A percentile compares a stretch with the other conserved stretches of the same genome.
phyloP scores from a whole-genome alignment of 345 rosid species.

The Trapa bicornis region DNA sequence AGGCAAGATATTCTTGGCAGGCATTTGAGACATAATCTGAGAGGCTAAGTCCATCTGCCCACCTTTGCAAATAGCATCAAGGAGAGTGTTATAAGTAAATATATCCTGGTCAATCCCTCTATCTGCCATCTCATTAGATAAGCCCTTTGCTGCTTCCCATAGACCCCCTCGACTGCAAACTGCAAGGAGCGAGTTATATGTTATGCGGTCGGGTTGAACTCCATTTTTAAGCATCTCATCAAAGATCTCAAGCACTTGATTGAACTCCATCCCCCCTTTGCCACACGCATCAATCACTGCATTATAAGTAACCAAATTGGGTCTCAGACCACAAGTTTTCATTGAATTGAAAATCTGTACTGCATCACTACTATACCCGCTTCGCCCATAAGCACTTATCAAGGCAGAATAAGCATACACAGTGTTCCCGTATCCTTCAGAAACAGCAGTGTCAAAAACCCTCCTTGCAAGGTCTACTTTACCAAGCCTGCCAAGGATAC shows the following conservation, averaged over 20 bases:
- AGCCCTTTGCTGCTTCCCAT: slow-evolving; percentile 70
- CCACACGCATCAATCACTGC: slow-evolving; percentile 91
- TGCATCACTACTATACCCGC: slow-evolving; percentile 58
- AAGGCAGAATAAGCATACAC: slow-evolving; percentile 84
- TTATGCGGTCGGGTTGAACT: slow-evolving; percentile 79
- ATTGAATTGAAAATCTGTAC: slow-evolving; percentile 52
- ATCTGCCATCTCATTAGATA: slow-evolving; percentile 66
- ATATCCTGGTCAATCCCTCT: slow-evolving; percentile 70
- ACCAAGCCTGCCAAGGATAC: slow-evolving; percentile 73
- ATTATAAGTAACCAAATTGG: slow-evolving; percentile 83
- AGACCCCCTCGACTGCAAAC: slow-evolving; percentile 79
- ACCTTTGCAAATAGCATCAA: slow-evolving; percentile 87
- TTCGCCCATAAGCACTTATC: slow-evolving; percentile 78
- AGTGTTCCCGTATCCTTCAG: slow-evolving; percentile 74
- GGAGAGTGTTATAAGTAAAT: slow-evolving; percentile 65
- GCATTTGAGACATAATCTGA: slow-evolving; percentile 67
- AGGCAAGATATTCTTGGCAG: slow-evolving; percentile 54
- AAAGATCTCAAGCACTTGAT: slow-evolving; percentile 44
- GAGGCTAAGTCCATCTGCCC: slow-evolving; percentile 80
- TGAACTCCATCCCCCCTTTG: slow-evolving; percentile 75
- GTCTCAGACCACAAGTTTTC: slow-evolving; percentile 56
- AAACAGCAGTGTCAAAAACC: slow-evolving; percentile 62
- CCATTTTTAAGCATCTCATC: slow-evolving; percentile 62
- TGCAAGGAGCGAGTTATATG: slow-evolving; percentile 69
- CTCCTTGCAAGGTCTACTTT: slow-evolving; percentile 58